These are phyloP conservation scores for Paraphoma sp. DNA, from an alignment of 2,329 filamentous ascomycete species.

Conservation along the genomic window DNA sequence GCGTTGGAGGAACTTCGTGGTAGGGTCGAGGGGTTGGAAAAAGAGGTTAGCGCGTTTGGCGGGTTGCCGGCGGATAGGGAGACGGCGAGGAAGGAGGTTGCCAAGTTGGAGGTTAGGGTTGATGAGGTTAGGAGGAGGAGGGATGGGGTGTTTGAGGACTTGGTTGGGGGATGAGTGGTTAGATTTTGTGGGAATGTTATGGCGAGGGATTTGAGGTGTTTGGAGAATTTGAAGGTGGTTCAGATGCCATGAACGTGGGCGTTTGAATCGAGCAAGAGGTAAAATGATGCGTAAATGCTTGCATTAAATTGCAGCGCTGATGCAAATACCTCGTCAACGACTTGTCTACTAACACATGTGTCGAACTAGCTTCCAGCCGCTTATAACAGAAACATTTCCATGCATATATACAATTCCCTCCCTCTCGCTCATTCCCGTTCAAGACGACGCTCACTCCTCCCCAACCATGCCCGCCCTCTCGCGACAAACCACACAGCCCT, in stretches of 20 bases:
- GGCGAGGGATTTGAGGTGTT: too few relatives aligned
- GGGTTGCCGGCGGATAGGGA: constrained; percentile 75
- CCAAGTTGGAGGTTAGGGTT: constrained; percentile 70
- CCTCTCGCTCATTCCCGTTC: too few relatives aligned
- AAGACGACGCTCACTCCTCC: too few relatives aligned
- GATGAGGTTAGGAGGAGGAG: constrained; percentile 66
- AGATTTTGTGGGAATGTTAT: not conserved
- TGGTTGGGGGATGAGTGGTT: constrained; percentile 60
- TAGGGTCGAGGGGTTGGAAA: constrained; percentile 66
- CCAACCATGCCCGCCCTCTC: constrained; percentile 32
- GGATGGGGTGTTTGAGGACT: constrained; percentile 76
- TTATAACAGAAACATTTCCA: not conserved
- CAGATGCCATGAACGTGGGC: too few relatives aligned
- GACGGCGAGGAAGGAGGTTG: constrained; percentile 73
- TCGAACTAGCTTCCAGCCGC: not conserved
- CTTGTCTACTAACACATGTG: not conserved
- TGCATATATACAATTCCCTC: not conserved
- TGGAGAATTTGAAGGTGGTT: too few relatives aligned
- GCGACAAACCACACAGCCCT: constrained; percentile 45
- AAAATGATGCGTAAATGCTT: too few relatives aligned
- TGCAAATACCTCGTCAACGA: too few relatives aligned
- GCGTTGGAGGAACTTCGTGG: constrained; percentile 67
- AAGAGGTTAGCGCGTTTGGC: constrained; percentile 69
- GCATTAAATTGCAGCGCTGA: too few relatives aligned
- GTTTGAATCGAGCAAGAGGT: too few relatives aligned